Percentiles rank a stretch among this genome's conserved stretches.
Evolutionary conservation across 2,329 filamentous ascomycete species (phyloP).

Genomic region (Stylonectria norvegica): DNA sequence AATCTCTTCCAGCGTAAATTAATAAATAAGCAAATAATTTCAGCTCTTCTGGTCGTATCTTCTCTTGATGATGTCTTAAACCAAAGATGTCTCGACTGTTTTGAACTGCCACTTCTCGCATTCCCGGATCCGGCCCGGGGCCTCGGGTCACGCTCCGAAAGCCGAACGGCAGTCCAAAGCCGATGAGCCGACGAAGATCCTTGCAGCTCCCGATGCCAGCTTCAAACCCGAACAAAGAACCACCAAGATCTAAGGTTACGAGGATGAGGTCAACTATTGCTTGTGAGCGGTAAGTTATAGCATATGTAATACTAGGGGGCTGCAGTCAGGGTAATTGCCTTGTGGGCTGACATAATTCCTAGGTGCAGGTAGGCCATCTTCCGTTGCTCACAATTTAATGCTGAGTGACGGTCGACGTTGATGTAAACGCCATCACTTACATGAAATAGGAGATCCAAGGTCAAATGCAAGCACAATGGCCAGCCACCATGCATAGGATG

Average conservation of each 20-base stretch:
- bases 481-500: conserved; percentile 23
- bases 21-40: too few species aligned
- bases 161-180: too few species aligned
- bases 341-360: not conserved
- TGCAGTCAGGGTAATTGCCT: too few species aligned
- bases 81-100: not conserved
- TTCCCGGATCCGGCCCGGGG: not conserved
- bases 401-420: not conserved
- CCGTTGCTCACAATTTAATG: not conserved
- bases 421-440: not conserved
- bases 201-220: not conserved
- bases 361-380: conserved; percentile 27
- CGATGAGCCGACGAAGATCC: not conserved
- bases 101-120: not conserved
- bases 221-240: not conserved
- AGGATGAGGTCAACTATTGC: conserved; percentile 24
- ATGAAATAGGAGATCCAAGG: conserved; percentile 19
- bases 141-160: not conserved
- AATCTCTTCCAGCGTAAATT: too few species aligned
- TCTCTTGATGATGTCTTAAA: too few species aligned
- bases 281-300: conserved; percentile 19
- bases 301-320: fast-evolving
- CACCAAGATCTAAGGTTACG: not conserved
- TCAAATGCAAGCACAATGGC: conserved; percentile 24
- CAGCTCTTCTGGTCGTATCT: too few species aligned